Conservation (phyloP, 495 filamentous ascomycete species). For the Penicillium chermesinum region DNA sequence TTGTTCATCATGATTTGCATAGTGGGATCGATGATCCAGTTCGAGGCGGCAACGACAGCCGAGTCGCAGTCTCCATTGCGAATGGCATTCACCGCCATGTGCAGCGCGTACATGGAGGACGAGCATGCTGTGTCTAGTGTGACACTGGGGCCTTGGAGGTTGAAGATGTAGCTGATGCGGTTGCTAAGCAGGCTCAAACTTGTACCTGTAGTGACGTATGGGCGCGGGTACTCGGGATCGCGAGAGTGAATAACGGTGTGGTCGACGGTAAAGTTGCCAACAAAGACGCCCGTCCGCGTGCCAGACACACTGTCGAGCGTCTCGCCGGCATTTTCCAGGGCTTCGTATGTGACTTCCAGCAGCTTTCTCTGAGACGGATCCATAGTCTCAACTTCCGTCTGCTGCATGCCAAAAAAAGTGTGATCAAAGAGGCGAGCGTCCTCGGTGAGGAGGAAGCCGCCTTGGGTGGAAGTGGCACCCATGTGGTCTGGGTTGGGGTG, state of each 20-base stretch:
- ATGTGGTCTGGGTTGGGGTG: no score
- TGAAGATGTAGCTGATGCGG: not conserved
- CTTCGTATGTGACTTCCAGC: not conserved
- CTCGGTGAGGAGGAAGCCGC: no score
- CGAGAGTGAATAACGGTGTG: not conserved
- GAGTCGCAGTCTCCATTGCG: not conserved
- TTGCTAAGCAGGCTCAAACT: not conserved
- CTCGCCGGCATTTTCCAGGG: not conserved
- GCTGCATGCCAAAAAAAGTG: not conserved
- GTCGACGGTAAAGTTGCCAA: not conserved
- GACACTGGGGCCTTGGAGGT: not conserved
- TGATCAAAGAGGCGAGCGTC: no score
- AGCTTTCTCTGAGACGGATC: not conserved
- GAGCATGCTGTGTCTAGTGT: not conserved
- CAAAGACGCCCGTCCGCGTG: not conserved
- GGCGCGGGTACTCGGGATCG: not conserved
- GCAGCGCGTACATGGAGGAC: not conserved
- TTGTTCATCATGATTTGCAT: not conserved
- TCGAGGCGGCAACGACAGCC: not conserved
- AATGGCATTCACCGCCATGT: not conserved
- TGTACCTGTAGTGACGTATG: not conserved
- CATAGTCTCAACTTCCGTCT: not conserved
- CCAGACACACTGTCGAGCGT: not conserved
- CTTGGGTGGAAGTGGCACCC: no score
- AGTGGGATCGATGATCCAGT: not conserved